These are phyloP conservation scores for Xerocomus potaroensis DNA, from an alignment of 768 basidiomycete genomes.

Conservation along the genomic window DNA sequence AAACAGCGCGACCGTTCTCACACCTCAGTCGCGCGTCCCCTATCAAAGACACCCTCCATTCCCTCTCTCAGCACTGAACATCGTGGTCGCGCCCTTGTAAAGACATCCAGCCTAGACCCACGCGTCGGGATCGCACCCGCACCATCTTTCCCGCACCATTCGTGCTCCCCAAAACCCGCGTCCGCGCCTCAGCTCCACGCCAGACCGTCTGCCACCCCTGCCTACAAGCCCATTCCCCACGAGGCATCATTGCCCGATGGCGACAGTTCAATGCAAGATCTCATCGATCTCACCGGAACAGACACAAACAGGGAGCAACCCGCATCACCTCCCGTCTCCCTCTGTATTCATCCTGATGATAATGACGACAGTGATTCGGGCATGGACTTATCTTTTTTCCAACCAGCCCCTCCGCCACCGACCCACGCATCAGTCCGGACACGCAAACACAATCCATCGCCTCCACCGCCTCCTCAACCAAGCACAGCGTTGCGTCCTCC, in stretches of 20 bases:
- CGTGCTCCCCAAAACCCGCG: conserved; percentile 11
- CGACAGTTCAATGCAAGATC: conserved; percentile 14
- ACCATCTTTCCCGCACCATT: conserved; percentile 7
- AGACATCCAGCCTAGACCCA: conserved; percentile 5
- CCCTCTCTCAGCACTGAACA: too few species aligned
- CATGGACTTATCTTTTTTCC: conserved; percentile 20
- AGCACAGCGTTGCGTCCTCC: background rate
- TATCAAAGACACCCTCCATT: conserved; percentile 20
- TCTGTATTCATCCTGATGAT: conserved; percentile 16
- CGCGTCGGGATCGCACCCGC: conserved; percentile 13
- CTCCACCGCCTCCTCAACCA: background rate
- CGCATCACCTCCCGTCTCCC: background rate
- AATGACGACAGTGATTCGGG: conserved; percentile 8
- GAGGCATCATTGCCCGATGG: too few species aligned
- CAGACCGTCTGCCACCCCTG: background rate
- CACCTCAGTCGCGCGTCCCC: conserved; percentile 1
- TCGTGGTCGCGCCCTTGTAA: conserved; percentile 4
- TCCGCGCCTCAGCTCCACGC: background rate
- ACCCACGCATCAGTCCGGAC: background rate
- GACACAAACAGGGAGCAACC: conserved; percentile 15
- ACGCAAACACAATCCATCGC: background rate
- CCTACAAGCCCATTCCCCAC: background rate
- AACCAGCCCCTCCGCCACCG: background rate
- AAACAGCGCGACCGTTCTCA: conserved; percentile 6
- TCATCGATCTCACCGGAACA: conserved; percentile 20